phyloP scores from a whole-genome alignment of 108 stramenopile species.

The Conticribra guillardii region DNA sequence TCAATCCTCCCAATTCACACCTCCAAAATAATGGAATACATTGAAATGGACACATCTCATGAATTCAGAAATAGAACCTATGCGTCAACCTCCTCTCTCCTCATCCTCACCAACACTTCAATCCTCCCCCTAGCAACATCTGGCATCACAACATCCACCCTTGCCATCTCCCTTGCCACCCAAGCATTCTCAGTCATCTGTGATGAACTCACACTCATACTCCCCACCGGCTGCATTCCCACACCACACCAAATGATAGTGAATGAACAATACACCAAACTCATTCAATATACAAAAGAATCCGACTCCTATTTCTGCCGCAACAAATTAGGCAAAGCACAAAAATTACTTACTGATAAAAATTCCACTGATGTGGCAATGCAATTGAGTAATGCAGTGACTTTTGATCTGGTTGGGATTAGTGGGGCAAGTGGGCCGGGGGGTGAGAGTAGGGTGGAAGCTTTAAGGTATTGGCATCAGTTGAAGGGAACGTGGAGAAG shows the following conservation, averaged over 20 bases:
- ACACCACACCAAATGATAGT: constrained; percentile 60
- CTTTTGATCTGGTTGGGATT: constrained; percentile 92
- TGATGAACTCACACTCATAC: constrained; percentile 59
- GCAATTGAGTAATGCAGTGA: constrained; percentile 76
- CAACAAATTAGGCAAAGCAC: constrained; percentile 65
- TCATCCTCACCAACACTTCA: too few species aligned
- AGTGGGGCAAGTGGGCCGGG: constrained; percentile 73
- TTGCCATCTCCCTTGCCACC: too few species aligned
- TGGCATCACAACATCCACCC: too few species aligned
- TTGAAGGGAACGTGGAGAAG: constrained; percentile 61
- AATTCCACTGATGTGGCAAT: constrained; percentile 61
- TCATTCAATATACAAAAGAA: constrained; percentile 79
- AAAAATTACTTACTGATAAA: constrained; percentile 65
- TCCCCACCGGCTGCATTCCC: constrained; percentile 61
- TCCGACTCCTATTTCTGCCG: constrained; percentile 84
- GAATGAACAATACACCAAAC: constrained; percentile 50
- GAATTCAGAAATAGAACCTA: too few species aligned
- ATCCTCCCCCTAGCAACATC: too few species aligned
- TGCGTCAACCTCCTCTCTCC: too few species aligned
- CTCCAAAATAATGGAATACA: too few species aligned
- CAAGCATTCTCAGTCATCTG: constrained; percentile 62
- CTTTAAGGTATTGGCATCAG: constrained; percentile 71
- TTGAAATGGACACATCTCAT: too few species aligned
- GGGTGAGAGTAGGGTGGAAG: constrained; percentile 64
- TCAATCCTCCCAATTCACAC: too few species aligned